Conservation (phyloP, 106 monocot genomes). For the Triglochin maritima region DNA sequence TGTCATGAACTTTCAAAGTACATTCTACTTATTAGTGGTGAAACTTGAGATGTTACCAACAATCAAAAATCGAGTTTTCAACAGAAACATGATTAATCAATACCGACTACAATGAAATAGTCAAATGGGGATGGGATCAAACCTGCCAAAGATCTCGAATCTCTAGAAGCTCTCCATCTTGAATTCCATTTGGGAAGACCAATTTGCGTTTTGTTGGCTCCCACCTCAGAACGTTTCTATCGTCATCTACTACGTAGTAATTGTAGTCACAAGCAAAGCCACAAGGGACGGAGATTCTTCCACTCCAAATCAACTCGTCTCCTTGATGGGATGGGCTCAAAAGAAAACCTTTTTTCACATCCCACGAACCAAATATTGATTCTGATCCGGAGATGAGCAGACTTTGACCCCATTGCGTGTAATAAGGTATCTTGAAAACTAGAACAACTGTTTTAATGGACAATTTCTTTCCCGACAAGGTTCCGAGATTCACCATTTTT, state of each 20-base stretch:
- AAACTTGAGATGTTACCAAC: no score
- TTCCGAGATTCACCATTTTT: background rate
- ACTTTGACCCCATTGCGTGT: conserved; percentile 86
- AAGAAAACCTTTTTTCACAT: conserved; percentile 55
- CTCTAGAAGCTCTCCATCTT: conserved; percentile 50
- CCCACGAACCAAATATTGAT: conserved; percentile 55
- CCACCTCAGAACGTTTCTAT: conserved; percentile 64
- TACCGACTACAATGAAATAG: no score
- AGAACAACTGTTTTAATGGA: conserved; percentile 37
- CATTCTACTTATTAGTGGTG: no score
- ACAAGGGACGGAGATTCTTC: conserved; percentile 33
- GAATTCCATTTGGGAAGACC: conserved; percentile 42
- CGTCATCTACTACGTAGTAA: conserved; percentile 79
- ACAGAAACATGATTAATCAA: no score
- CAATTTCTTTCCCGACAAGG: conserved; percentile 19
- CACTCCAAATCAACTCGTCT: conserved; percentile 73
- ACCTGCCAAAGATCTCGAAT: conserved; percentile 94
- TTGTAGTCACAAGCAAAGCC: conserved; percentile 64
- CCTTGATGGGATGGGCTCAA: conserved; percentile 61
- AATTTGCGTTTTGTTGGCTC: conserved; percentile 51
- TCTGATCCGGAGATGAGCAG: conserved; percentile 64
- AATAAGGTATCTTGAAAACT: conserved; percentile 67
- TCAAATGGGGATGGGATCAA: background rate
- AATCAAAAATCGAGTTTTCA: no score
- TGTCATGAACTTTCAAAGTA: no score